Evolutionary conservation across 108 stramenopile species (phyloP).

Genomic region (Skeletonema grethae): DNA sequence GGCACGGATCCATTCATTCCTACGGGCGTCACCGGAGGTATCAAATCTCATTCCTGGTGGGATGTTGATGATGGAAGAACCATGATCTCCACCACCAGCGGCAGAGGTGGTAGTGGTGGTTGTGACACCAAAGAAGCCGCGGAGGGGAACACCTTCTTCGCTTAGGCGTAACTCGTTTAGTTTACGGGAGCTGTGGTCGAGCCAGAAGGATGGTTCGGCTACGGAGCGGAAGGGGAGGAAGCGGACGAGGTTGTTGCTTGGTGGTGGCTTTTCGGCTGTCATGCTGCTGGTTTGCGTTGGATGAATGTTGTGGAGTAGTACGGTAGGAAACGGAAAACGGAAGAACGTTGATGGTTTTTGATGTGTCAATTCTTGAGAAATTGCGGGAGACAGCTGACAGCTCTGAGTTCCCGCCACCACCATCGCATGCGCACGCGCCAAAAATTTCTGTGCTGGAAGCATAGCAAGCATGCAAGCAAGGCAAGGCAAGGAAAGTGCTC

Average conservation of each 20-base stretch:
- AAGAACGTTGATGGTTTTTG: too few species aligned
- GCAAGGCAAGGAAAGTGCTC: too few species aligned
- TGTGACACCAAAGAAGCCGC: slow-evolving; percentile 48
- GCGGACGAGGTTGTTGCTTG: slow-evolving; percentile 45
- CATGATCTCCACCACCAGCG: background rate
- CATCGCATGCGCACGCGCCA: too few species aligned
- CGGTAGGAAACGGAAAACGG: too few species aligned
- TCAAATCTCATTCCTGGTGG: slow-evolving; percentile 58
- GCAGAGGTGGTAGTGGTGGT: background rate
- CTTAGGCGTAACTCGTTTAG: slow-evolving; percentile 68
- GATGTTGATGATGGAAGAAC: background rate
- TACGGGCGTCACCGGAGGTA: slow-evolving; percentile 10
- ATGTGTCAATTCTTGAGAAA: too few species aligned
- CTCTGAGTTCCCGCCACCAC: too few species aligned
- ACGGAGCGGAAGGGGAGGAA: slow-evolving; percentile 80
- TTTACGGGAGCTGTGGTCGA: slow-evolving; percentile 68
- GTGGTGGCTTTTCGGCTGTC: slow-evolving; percentile 2
- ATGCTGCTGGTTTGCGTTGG: background rate
- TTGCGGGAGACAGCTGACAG: too few species aligned
- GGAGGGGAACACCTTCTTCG: slow-evolving; percentile 62
- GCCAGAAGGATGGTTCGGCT: slow-evolving; percentile 88
- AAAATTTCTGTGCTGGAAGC: too few species aligned
- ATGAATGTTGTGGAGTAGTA: too few species aligned
- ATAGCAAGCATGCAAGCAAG: too few species aligned
- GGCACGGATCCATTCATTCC: slow-evolving; percentile 40